phyloP scores from a whole-genome alignment of 306 rosid genomes.

The Sophora flavescens region DNA sequence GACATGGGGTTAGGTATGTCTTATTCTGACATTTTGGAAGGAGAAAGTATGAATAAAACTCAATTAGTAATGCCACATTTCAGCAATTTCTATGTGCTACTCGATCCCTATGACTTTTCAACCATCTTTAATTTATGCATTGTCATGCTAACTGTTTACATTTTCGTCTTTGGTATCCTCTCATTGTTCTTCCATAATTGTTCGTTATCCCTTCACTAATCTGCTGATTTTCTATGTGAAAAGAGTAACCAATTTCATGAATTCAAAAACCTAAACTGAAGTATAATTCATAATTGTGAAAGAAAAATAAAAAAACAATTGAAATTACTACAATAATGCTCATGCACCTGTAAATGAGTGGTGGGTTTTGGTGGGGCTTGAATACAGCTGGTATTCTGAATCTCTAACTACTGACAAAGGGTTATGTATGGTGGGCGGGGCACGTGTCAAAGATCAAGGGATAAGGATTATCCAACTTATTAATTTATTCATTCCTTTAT shows the following conservation, averaged over 20 bases:
- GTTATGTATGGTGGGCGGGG: conserved; percentile 12
- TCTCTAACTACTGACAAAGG: conserved; percentile 1
- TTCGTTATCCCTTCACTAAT: conserved; percentile 52
- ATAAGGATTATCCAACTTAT: conserved; percentile 36
- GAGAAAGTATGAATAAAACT: neutral
- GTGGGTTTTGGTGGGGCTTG: conserved; percentile 48
- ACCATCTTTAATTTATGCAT: neutral
- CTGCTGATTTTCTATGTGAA: conserved; percentile 26
- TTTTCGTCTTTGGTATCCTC: conserved; percentile 28
- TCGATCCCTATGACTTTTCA: conserved; percentile 42
- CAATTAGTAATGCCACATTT: conserved; percentile 31
- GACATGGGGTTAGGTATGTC: conserved; percentile 43
- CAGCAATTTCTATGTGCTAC: conserved; percentile 33
- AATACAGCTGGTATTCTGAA: conserved; percentile 6
- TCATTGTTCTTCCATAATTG: conserved; percentile 22
- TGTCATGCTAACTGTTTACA: conserved; percentile 34
- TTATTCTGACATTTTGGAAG: conserved; percentile 35
- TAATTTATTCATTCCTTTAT: conserved; percentile 18
- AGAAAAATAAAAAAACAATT: conserved; percentile 34
- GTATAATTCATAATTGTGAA: conserved; percentile 11
- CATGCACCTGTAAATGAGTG: conserved; percentile 47
- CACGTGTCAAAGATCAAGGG: conserved; percentile 41
- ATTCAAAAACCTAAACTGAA: conserved; percentile 28
- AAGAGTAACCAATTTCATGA: neutral
- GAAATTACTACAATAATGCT: conserved; percentile 42